These are phyloP conservation scores for Clonostachys chloroleuca DNA, from an alignment of 2,329 filamentous ascomycete genomes.

Conservation along the genomic window DNA sequence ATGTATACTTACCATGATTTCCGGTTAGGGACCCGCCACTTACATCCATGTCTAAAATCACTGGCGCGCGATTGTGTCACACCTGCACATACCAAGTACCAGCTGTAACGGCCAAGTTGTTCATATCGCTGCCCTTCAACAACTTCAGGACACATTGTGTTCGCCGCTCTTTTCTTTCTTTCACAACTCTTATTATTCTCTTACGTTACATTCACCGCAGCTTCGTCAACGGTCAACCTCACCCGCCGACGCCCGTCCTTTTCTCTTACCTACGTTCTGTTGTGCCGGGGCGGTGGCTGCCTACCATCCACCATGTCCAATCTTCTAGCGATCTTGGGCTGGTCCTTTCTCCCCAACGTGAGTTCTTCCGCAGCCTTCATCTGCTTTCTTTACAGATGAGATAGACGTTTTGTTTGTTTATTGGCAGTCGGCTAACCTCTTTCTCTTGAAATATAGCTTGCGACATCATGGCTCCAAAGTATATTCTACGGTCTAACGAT, in stretches of 20 bases:
- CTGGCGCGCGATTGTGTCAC: too few species aligned
- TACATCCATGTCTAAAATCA: too few species aligned
- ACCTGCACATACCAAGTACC: too few species aligned
- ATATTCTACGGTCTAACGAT: conserved; percentile 86
- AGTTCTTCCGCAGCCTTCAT: background rate
- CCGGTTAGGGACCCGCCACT: too few species aligned
- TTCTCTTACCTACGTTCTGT: background rate
- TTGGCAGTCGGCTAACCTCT: conserved; percentile 5
- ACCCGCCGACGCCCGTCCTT: background rate
- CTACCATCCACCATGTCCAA: conserved; percentile 36
- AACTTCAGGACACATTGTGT: background rate
- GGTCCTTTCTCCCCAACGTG: conserved; percentile 52
- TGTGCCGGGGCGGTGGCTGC: conserved; percentile 2
- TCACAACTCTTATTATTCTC: too few species aligned
- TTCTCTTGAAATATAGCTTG: conserved; percentile 49
- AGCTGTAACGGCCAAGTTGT: too few species aligned
- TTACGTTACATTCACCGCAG: too few species aligned
- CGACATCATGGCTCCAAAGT: conserved; percentile 71
- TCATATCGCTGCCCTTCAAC: background rate
- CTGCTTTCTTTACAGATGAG: background rate
- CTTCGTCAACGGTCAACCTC: background rate
- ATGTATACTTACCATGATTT: too few species aligned
- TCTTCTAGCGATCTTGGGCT: conserved; percentile 49
- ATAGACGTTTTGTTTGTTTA: background rate
- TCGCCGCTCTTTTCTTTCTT: too few species aligned